Conservation (phyloP, 2,329 filamentous ascomycete species). For the Fusarium xylarioides region DNA sequence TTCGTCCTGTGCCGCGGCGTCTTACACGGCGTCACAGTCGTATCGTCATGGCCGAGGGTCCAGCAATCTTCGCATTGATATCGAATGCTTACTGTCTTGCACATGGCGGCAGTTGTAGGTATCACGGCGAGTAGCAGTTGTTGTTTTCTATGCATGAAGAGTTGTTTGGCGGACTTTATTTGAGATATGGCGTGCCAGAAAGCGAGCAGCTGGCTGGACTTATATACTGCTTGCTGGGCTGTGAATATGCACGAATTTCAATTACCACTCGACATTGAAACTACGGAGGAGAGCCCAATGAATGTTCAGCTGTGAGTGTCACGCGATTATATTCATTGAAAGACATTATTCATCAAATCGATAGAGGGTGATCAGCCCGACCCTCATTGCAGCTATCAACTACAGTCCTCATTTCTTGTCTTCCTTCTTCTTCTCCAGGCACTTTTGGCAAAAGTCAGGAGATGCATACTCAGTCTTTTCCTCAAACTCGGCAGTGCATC, state of each 20-base stretch:
- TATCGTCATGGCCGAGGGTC: neutral
- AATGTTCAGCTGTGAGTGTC: rapidly evolving
- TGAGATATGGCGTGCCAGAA: too few species aligned
- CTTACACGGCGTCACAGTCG: neutral
- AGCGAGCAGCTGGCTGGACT: too few species aligned
- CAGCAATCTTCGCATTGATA: neutral
- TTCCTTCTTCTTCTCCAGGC: neutral
- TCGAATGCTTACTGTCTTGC: neutral
- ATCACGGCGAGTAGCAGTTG: rapidly evolving
- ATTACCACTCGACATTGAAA: too few species aligned
- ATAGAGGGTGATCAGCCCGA: rapidly evolving
- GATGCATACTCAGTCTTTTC: neutral
- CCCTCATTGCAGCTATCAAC: neutral
- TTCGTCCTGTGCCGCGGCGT: neutral
- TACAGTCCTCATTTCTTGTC: neutral
- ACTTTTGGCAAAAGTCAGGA: neutral
- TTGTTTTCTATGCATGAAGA: rapidly evolving
- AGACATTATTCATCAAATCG: neutral
- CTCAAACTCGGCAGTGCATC: neutral
- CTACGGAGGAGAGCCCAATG: too few species aligned
- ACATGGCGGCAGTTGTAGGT: neutral
- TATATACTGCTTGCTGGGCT: neutral
- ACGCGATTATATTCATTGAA: neutral
- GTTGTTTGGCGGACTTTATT: neutral
- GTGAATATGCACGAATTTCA: too few species aligned